A percentile compares a stretch with the other conserved stretches of the same genome.
Conservation (phyloP, 164 flowering plant species). For the Warburgia ugandensis region DNA sequence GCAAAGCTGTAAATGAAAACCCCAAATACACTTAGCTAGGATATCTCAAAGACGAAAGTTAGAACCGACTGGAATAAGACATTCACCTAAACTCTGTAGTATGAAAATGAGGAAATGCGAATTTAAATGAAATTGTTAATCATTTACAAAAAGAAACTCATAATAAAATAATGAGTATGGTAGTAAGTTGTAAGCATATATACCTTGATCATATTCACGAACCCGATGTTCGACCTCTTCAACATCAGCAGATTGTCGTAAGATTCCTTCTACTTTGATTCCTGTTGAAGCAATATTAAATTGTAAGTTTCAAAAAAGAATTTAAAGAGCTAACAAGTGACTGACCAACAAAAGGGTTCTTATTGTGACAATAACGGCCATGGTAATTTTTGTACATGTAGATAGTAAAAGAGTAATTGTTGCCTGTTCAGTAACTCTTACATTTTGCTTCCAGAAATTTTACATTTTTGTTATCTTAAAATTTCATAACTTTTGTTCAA, state of each 20-base stretch:
- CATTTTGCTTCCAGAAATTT: too few relatives aligned
- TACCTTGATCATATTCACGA: slow-evolving; percentile 86
- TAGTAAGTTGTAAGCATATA: slow-evolving; percentile 12
- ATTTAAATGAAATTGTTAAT: too few relatives aligned
- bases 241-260: slow-evolving; percentile 96
- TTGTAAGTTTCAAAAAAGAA: background rate
- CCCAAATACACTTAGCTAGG: background rate
- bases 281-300: slow-evolving; percentile 31
- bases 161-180: background rate
- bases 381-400: too few relatives aligned
- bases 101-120: too few relatives aligned
- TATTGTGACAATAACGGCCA: too few relatives aligned
- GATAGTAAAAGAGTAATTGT: too few relatives aligned
- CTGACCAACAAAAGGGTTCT: too few relatives aligned
- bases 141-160: background rate
- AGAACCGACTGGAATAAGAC: background rate
- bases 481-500: too few relatives aligned
- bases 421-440: too few relatives aligned
- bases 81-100: slow-evolving; percentile 1
- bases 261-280: slow-evolving; percentile 80
- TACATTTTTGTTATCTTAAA: too few relatives aligned
- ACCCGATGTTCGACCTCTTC: slow-evolving; percentile 84
- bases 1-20: background rate
- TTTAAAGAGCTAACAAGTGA: background rate
- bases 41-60: background rate